Evolutionary conservation across 441 rosid species (phyloP), one percentile per base, ranked within the genome.

Genomic region (Mallotus repandus): DNA sequence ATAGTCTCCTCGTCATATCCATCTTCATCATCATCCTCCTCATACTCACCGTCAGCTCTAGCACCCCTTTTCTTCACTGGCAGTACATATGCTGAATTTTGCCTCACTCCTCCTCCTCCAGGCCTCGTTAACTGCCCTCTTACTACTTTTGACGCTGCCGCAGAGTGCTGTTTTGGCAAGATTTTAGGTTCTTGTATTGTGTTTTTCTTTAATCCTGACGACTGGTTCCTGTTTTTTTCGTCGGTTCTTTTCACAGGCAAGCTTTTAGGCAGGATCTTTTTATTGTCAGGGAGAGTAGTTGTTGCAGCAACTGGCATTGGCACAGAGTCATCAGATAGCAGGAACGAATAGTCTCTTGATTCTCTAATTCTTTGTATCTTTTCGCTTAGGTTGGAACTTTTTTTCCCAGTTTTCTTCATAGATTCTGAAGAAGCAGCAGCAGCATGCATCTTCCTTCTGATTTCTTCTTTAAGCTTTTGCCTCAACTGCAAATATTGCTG

Each of bases 321-420:
- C 9, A 6, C 38, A 7, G n/a, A 41, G 5, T 61, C 54, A 13
- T 68, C 55, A 16, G 57, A 22, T 8, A 52, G 18, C 14, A 75
- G 12, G 16, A 53, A 68, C 3, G 64, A 68, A 53, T 75, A 53
- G 19, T 75, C 78, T 68, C 77, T 68, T 68, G 68, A 5, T 55
- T 61, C 48, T 9, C 41, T 29, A 13, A 58, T 9, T 10, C 41
- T 59, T 19, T 38, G 62, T 8, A 38, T 22, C 1, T 0, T 5
- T 16, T 4, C 11, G 11, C 2, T n/a, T 13, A n/a, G 1, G 15
- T 5, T 35, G 6, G 18, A 48, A 7, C 9, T 6, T 18, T 3
- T 13, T 14, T 70, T 14, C 25, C 56, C 2, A 9, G 38, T 14
- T 9, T 9, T 48, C 50, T 48, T 48, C 56, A 13, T 13, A 16